Evolutionary conservation across 352 stramenopile genomes (phyloP).

Genomic region (Pythium monospermum): DNA sequence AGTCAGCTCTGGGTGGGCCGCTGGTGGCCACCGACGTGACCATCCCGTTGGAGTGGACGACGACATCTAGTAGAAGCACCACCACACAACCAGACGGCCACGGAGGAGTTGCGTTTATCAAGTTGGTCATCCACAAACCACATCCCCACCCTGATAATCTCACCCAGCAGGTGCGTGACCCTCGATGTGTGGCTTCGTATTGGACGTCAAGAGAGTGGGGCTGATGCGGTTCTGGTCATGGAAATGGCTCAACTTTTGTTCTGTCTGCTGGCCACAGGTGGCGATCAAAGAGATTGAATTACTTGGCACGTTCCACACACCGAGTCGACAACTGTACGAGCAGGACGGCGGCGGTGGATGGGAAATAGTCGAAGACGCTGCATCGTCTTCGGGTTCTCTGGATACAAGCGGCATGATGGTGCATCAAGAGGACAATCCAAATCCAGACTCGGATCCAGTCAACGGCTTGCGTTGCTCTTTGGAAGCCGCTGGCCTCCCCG

Average conservation of each 20-base stretch:
- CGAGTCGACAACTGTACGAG: background rate
- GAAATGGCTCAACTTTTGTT: background rate
- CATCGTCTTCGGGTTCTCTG: background rate
- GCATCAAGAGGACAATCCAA: too few species aligned
- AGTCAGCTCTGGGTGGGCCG: conserved; percentile 11
- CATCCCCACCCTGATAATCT: conserved; percentile 8
- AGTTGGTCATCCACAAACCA: conserved; percentile 7
- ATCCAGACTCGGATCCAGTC: too few species aligned
- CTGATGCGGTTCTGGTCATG: too few species aligned
- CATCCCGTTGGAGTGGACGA: background rate
- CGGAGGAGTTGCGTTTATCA: conserved; percentile 8
- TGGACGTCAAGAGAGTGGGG: too few species aligned
- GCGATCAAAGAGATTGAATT: conserved; percentile 6
- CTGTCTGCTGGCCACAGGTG: background rate
- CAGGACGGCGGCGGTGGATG: too few species aligned
- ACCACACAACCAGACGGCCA: background rate
- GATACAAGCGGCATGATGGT: background rate
- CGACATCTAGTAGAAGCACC: background rate
- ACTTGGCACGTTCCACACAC: conserved; percentile 7
- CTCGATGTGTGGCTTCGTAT: too few species aligned
- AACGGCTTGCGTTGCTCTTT: background rate
- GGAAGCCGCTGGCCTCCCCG: conserved; percentile 1
- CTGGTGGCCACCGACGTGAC: conserved; percentile 2
- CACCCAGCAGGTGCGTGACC: conserved; percentile 4
- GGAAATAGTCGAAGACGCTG: too few species aligned